Conservation (phyloP, 1,284 basidiomycete genomes). For the Rhodotorula glutinis region DNA sequence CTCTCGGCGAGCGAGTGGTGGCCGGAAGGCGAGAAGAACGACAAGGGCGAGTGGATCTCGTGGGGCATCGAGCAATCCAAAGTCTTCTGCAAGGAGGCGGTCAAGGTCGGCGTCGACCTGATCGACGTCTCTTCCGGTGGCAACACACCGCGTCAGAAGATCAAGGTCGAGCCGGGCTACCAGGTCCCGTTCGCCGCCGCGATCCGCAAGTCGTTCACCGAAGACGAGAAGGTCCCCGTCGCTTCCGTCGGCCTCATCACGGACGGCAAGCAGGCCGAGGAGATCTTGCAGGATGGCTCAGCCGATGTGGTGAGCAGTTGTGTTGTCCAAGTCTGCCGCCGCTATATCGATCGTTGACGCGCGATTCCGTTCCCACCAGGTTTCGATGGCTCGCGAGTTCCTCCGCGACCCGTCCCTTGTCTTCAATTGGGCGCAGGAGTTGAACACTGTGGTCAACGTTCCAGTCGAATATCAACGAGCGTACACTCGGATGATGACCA, state of each 20-base stretch:
- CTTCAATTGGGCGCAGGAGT: conserved; percentile 55
- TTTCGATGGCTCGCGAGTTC: conserved; percentile 66
- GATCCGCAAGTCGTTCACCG: conserved; percentile 62
- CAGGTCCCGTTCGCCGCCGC: conserved; percentile 69
- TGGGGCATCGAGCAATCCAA: conserved; percentile 78
- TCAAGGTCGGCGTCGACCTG: conserved; percentile 63
- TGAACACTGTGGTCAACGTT: conserved; percentile 55
- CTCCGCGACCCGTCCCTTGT: conserved; percentile 59
- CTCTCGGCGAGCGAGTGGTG: conserved; percentile 74
- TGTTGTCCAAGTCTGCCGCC: background rate
- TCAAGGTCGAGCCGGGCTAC: conserved; percentile 61
- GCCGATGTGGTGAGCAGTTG: conserved; percentile 56
- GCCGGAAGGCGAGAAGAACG: conserved; percentile 64
- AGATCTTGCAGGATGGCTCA: conserved; percentile 62
- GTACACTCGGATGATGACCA: conserved; percentile 54
- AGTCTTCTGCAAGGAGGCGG: conserved; percentile 56
- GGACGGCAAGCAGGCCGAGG: conserved; percentile 62
- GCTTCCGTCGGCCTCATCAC: conserved; percentile 69
- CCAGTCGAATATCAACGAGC: conserved; percentile 50
- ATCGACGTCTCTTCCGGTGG: conserved; percentile 69
- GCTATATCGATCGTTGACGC: background rate
- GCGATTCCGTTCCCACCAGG: conserved; percentile 16
- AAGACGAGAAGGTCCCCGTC: conserved; percentile 49
- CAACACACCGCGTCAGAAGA: conserved; percentile 62
- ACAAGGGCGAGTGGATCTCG: conserved; percentile 61